Base-by-base conservation (phyloP, 352 stramenopile species). In the Phytophthora pseudosyringae region DNA sequence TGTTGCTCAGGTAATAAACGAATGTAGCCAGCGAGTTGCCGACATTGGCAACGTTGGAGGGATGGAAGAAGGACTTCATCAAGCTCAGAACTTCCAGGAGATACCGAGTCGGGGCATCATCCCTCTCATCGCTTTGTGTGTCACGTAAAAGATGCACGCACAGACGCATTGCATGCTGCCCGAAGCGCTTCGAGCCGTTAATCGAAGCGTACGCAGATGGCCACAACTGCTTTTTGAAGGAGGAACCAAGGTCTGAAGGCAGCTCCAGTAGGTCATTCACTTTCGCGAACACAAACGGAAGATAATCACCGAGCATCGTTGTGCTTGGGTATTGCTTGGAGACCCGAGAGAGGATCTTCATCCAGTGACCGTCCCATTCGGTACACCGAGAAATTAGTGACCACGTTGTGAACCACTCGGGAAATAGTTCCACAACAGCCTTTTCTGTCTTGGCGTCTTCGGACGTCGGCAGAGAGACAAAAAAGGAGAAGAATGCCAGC, bases 301-400 rank as follows among this genome's bases (percentile, higher is more conserved):
- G 52, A 29, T 82, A 76, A 10, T 73, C 46, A 7, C 67, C 64
- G 64, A 78, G 64, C 10, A 70, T 55, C 3, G 43, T 13, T 9
- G 63, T 71, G 43, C 65, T 46, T 1, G 75, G 73, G 52, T 85
- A 81, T 39, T 62, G 64, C 53, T 91, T 93, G 15, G 64, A 67
- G 11, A 88, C 64, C n/a, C 81, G 82, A 43, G 80, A 82, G 28
- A 93, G 59, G 16, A 93, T 55, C 55, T 88, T 88, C 59, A 93
- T 83, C 84, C 84, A 93, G 35, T 90, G 82, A 7, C 78, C 75
- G 41, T 93, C 81, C 84, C 84, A 93, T 44, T 89, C 77, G 8
- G 56, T 52, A 49, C 78, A 86, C 0, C 73, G 59, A 12, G 82
- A 85, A 31, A 91, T 69, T 8, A 58, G 55, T n/a, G 74, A 65